A percentile compares a stretch with the other conserved stretches of the same genome.
phyloP scores from a whole-genome alignment of 306 rosid genomes.

The Cucurbita argyrosperma region DNA sequence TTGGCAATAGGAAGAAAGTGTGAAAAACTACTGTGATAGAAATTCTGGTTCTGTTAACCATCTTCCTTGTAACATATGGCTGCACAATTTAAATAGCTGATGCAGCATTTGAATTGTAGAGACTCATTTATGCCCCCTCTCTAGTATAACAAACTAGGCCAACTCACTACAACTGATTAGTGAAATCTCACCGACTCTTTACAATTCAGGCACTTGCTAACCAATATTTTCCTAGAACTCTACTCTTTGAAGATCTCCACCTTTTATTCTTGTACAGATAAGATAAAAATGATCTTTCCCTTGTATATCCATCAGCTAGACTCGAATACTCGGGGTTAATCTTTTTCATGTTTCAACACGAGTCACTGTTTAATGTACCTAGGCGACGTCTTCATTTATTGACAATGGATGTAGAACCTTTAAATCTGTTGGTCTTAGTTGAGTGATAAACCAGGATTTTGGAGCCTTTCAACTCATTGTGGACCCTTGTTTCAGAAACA shows the following conservation, averaged over 20 bases:
- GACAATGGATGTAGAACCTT: neutral
- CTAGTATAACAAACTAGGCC: neutral
- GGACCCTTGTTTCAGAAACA: neutral
- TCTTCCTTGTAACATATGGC: neutral
- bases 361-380: neutral
- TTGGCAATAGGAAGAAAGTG: neutral
- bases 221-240: too few relatives aligned
- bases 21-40: neutral
- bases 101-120: neutral
- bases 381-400: neutral
- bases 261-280: neutral
- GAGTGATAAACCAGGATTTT: neutral
- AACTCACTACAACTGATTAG: neutral
- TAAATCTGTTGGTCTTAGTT: neutral
- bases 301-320: neutral
- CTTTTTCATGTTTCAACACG: neutral
- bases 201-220: neutral
- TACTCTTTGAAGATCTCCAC: neutral
- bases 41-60: neutral
- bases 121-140: neutral
- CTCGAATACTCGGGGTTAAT: neutral
- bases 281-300: neutral
- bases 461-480: neutral
- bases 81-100: neutral
- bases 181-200: neutral